A percentile compares a stretch with the other conserved stretches of the same genome.
Evolutionary conservation across 2,329 filamentous ascomycete genomes (phyloP).

Genomic region (Aureobasidium sp.): DNA sequence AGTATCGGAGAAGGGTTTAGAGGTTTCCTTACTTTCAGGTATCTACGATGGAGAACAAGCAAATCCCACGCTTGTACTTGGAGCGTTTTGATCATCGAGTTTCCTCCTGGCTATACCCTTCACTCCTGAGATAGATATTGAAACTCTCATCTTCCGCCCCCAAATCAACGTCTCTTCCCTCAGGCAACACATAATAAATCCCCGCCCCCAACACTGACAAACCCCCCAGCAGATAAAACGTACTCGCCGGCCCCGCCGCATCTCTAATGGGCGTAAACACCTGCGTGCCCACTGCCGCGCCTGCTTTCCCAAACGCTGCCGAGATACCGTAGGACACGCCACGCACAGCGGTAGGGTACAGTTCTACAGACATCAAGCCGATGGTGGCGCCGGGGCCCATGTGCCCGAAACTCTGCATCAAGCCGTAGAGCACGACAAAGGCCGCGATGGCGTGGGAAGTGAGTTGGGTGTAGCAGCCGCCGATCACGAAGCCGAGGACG

Average conservation of each 20-base stretch:
- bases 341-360: conserved; percentile 44
- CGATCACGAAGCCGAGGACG: conserved; percentile 45
- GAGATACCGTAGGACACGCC: conserved; percentile 45
- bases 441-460: conserved; percentile 38
- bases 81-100: no score
- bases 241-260: conserved; percentile 17
- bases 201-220: conserved; percentile 17
- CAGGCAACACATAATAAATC: conserved; percentile 19
- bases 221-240: conserved; percentile 19
- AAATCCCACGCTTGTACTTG: no score
- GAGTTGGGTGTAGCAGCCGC: conserved; percentile 39
- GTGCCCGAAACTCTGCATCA: conserved; percentile 43
- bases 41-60: no score
- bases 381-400: conserved; percentile 45
- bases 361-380: conserved; percentile 42
- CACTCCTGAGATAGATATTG: conserved; percentile 8
- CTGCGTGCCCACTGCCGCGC: conserved; percentile 44
- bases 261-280: conserved; percentile 39
- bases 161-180: conserved; percentile 17
- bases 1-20: no score
- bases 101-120: no score
- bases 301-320: conserved; percentile 44
- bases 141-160: conserved; percentile 18
- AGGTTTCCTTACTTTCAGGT: no score
- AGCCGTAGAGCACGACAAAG: conserved; percentile 45